These are phyloP conservation scores for Lumnitzera littorea DNA, from an alignment of 345 rosid species.

Conservation along the genomic window DNA sequence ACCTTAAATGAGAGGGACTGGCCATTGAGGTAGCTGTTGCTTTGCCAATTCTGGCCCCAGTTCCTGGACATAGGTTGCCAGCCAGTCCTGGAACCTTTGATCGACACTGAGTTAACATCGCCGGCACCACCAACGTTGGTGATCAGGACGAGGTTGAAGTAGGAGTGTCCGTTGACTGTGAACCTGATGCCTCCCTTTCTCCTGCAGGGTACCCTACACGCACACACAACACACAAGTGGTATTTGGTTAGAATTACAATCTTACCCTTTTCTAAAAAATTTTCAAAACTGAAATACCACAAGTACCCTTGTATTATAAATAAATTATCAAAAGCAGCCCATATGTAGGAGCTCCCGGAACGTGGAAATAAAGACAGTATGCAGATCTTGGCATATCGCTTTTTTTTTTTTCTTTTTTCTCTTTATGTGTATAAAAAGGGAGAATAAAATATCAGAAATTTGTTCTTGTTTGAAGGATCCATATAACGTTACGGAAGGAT, in stretches of 20 bases:
- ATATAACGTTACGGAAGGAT: no score
- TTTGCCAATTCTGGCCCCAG: conserved; percentile 92
- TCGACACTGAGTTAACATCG: conserved; percentile 48
- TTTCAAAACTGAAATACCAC: no score
- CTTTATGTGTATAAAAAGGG: no score
- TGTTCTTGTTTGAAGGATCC: no score
- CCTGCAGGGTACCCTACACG: conserved; percentile 53
- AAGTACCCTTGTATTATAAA: no score
- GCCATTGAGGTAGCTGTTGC: conserved; percentile 58
- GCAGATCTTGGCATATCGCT: no score
- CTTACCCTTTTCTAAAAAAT: no score
- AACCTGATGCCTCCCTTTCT: conserved; percentile 70
- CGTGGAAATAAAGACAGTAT: no score
- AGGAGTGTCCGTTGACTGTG: conserved; percentile 73
- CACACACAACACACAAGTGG: background rate
- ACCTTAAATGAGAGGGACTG: conserved; percentile 71
- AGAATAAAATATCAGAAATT: no score
- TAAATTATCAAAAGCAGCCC: no score
- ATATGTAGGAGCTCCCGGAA: no score
- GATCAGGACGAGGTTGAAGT: conserved; percentile 67
- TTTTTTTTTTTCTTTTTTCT: no score
- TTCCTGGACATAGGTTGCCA: conserved; percentile 80
- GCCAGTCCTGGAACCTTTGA: conserved; percentile 64
- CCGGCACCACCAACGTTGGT: conserved; percentile 85
- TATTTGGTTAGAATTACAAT: background rate